These are phyloP conservation scores for Calocera viscosa DNA, from an alignment of 768 basidiomycete species.

Conservation along the genomic window DNA sequence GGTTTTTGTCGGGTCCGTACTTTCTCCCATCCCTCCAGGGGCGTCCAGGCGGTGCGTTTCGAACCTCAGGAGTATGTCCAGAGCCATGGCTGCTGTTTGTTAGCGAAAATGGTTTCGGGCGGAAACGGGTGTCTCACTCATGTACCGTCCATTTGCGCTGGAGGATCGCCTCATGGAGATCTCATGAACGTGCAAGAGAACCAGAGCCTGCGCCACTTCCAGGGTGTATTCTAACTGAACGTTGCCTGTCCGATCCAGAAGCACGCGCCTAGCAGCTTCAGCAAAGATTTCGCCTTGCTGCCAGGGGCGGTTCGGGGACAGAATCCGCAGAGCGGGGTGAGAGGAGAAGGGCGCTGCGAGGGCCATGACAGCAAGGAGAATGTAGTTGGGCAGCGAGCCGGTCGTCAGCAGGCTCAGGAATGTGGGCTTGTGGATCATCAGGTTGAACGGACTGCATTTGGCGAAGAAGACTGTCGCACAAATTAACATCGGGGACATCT, in stretches of 20 bases:
- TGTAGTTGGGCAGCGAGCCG: conserved; percentile 53
- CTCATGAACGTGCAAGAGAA: conserved; percentile 59
- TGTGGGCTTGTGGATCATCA: conserved; percentile 66
- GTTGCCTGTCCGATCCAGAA: conserved; percentile 59
- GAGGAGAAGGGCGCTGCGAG: conserved; percentile 65
- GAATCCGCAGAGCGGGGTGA: conserved; percentile 48
- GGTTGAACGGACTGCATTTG: conserved; percentile 63
- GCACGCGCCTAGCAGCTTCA: conserved; percentile 48
- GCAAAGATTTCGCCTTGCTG: conserved; percentile 28
- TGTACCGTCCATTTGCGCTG: conserved; percentile 22
- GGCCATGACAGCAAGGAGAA: conserved; percentile 63
- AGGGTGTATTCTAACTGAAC: conserved; percentile 52
- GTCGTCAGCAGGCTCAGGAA: conserved; percentile 55
- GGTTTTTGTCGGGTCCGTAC: conserved; percentile 7
- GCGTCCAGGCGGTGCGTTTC: background rate
- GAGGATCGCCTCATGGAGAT: conserved; percentile 32
- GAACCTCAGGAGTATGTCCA: background rate
- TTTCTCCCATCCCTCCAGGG: background rate
- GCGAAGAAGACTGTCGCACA: conserved; percentile 35
- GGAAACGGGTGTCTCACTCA: background rate
- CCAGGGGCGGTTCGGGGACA: conserved; percentile 35
- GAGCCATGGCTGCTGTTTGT: background rate
- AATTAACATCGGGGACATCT: background rate
- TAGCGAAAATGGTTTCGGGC: background rate
- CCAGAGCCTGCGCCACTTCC: conserved; percentile 61